Evolutionary conservation across 176 grass and related monocot genomes (phyloP).

Genomic region (Stipa capillata): DNA sequence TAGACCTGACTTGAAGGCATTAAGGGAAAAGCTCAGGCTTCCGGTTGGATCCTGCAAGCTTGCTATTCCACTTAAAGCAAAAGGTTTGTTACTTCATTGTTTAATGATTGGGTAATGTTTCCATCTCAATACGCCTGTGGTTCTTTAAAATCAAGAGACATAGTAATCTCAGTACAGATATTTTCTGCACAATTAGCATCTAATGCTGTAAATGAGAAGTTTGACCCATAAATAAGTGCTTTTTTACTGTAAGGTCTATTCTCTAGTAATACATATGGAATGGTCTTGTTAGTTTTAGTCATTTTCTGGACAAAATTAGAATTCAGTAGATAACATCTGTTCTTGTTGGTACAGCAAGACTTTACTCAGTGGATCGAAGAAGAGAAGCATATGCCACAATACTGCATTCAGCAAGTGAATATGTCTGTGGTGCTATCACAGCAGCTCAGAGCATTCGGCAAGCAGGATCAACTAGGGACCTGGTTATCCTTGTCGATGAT

Average conservation of each 20-base stretch:
- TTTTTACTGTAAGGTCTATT: neutral
- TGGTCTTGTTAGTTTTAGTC: neutral
- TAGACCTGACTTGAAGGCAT: conserved; percentile 47
- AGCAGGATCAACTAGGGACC: conserved; percentile 71
- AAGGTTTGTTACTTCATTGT: conserved; percentile 40
- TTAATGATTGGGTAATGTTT: neutral
- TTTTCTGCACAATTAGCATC: neutral
- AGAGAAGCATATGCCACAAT: conserved; percentile 87
- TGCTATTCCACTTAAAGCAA: conserved; percentile 77
- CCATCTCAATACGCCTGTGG: neutral
- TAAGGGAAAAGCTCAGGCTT: conserved; percentile 78
- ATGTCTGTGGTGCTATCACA: conserved; percentile 81
- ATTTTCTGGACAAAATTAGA: neutral
- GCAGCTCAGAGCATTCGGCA: conserved; percentile 89
- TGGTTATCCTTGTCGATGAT: conserved; percentile 78
- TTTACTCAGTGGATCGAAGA: conserved; percentile 49
- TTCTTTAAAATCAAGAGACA: neutral
- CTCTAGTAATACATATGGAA: neutral
- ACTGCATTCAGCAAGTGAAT: conserved; percentile 73
- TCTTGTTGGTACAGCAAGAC: conserved; percentile 50
- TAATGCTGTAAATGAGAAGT: neutral
- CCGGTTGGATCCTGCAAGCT: conserved; percentile 86
- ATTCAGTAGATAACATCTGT: conserved; percentile 6
- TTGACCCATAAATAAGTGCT: neutral
- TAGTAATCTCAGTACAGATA: neutral